phyloP scores from a whole-genome alignment of 352 stramenopile genomes.

The Globisporangium spiculum region DNA sequence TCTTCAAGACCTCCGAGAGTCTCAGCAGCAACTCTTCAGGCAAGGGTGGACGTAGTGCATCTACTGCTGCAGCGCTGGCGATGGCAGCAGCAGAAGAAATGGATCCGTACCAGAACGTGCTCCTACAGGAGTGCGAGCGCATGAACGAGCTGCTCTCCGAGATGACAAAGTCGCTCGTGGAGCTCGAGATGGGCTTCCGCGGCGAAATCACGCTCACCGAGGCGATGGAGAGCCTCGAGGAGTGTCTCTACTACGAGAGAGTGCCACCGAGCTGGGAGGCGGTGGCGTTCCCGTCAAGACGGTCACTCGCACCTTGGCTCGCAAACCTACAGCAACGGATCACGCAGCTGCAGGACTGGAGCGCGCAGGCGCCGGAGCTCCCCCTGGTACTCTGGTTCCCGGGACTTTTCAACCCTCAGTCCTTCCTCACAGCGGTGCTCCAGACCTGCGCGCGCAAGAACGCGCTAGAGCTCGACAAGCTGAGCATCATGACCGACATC shows the following conservation, averaged over 20 bases:
- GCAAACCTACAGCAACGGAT: conserved; percentile 85
- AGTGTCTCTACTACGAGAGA: conserved; percentile 70
- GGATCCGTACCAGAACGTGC: conserved; percentile 89
- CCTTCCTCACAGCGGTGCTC: conserved; percentile 81
- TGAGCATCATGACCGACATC: conserved; percentile 76
- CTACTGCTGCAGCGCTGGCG: conserved; percentile 22
- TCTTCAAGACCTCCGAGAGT: conserved; percentile 53
- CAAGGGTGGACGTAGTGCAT: conserved; percentile 38
- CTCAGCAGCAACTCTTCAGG: not conserved
- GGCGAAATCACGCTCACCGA: conserved; percentile 89
- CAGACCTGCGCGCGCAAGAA: conserved; percentile 77
- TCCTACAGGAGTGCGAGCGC: conserved; percentile 88
- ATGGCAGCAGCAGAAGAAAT: conserved; percentile 62
- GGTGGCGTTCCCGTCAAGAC: conserved; percentile 74
- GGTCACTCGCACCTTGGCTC: conserved; percentile 81
- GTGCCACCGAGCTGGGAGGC: conserved; percentile 74
- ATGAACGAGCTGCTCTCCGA: conserved; percentile 83
- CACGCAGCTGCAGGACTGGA: conserved; percentile 86
- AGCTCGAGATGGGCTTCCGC: conserved; percentile 86
- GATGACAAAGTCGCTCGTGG: conserved; percentile 76
- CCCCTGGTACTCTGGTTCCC: conserved; percentile 83
- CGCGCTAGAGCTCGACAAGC: conserved; percentile 78
- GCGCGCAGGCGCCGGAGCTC: conserved; percentile 65
- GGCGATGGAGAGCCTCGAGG: conserved; percentile 81
- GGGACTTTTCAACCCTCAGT: conserved; percentile 82